Percentiles rank a stretch among this genome's conserved stretches.
phyloP scores from a whole-genome alignment of 345 rosid species.

The Bruguiera parviflora region DNA sequence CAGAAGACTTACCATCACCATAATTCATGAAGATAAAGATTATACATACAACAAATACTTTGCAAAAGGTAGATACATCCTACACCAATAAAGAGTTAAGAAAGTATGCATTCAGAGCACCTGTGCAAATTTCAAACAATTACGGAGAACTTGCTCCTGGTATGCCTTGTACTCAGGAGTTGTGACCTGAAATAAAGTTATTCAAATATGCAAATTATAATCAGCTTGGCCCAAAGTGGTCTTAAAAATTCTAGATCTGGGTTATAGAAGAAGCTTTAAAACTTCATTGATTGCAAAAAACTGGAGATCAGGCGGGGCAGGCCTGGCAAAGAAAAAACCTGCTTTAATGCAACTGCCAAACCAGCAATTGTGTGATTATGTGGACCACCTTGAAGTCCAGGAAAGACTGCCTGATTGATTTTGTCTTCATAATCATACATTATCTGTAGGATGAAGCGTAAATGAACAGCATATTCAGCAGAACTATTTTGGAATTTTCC shows the following conservation, averaged over 20 bases:
- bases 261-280: neutral
- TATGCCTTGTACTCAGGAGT: constrained; percentile 86
- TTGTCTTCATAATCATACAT: constrained; percentile 82
- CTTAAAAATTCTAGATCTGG: neutral
- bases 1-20: neutral
- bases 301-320: neutral
- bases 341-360: constrained; percentile 89
- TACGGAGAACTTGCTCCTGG: constrained; percentile 84
- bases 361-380: constrained; percentile 93
- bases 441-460: constrained; percentile 45
- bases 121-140: constrained; percentile 74
- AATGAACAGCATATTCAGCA: neutral
- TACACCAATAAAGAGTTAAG: neutral
- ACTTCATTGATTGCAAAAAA: neutral
- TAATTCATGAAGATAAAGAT: constrained; percentile 20
- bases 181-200: constrained; percentile 41
- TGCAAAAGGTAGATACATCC: constrained; percentile 10
- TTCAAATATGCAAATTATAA: constrained; percentile 18
- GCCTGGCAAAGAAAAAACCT: constrained; percentile 44
- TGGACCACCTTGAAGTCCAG: constrained; percentile 98
- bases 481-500: no score
- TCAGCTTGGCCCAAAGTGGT: constrained; percentile 1
- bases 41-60: neutral
- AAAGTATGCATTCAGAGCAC: constrained; percentile 29
- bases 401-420: constrained; percentile 91